Percentiles rank a stretch among this genome's conserved stretches.
These are phyloP conservation scores for Bipolaris cookei DNA, from an alignment of 2,329 filamentous ascomycete species.

Conservation along the genomic window DNA sequence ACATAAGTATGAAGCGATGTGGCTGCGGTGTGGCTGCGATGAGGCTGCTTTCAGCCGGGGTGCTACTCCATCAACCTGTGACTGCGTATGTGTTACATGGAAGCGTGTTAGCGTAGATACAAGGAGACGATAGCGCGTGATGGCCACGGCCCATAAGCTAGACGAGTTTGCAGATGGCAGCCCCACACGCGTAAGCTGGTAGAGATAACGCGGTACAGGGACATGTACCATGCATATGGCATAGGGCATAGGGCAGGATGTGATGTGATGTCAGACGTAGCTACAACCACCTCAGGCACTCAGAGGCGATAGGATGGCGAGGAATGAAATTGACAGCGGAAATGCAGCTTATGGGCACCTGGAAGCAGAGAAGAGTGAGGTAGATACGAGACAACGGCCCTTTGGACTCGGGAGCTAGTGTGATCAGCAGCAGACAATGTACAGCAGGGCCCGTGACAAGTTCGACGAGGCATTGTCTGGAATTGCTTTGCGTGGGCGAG, in stretches of 20 bases:
- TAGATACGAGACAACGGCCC: conserved; percentile 15
- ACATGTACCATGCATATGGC: not conserved
- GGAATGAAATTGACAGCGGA: conserved; percentile 12
- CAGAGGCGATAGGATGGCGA: not conserved
- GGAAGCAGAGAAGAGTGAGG: too few relatives aligned
- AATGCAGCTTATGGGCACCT: conserved; percentile 10
- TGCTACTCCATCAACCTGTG: not conserved
- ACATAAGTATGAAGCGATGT: not conserved
- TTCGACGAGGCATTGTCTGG: conserved; percentile 4
- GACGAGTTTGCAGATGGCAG: not conserved
- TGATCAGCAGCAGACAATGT: conserved; percentile 16
- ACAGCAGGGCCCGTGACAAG: conserved; percentile 14
- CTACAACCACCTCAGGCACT: too few relatives aligned
- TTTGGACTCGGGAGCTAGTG: conserved; percentile 16
- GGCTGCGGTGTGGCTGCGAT: not conserved
- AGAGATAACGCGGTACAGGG: not conserved
- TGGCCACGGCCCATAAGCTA: not conserved
- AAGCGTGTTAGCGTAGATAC: not conserved
- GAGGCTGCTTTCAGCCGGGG: not conserved
- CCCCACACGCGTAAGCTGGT: not conserved
- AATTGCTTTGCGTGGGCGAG: conserved; percentile 1
- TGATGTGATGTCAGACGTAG: conserved; percentile 1
- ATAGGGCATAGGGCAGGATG: conserved; percentile 1
- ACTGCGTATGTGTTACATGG: not conserved
- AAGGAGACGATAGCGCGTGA: not conserved